Evolutionary conservation across 202 grass and related monocot genomes (phyloP).

Genomic region (Schoenoplectus tabernaemontani): DNA sequence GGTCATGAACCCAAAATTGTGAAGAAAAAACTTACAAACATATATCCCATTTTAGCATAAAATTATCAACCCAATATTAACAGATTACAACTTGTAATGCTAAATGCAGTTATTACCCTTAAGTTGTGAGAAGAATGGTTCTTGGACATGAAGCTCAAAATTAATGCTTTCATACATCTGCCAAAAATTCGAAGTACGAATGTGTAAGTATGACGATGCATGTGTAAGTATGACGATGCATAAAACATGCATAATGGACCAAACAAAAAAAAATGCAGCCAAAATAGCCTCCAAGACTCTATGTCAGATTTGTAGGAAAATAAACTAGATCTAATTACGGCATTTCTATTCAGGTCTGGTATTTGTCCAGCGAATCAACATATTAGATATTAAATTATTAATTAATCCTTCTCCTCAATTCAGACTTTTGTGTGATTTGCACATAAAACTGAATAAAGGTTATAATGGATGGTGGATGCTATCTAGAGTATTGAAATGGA

Average conservation of each 20-base stretch:
- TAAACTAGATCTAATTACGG: background rate
- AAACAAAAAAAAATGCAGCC: background rate
- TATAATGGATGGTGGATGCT: too few relatives aligned
- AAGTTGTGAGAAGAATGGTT: slow-evolving; percentile 86
- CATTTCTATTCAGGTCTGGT: background rate
- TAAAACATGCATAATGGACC: background rate
- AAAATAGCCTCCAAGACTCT: background rate
- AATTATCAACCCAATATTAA: slow-evolving; percentile 8
- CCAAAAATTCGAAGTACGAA: slow-evolving; percentile 18
- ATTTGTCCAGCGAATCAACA: background rate
- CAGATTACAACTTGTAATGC: slow-evolving; percentile 3
- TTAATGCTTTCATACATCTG: slow-evolving; percentile 54
- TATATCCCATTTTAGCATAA: background rate
- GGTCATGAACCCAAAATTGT: background rate
- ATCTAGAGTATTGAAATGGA: too few relatives aligned
- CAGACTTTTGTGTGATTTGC: background rate
- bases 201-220: background rate
- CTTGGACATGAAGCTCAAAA: slow-evolving; percentile 86
- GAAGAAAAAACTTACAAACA: background rate
- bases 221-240: background rate
- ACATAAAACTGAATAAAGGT: background rate
- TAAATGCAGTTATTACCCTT: slow-evolving; percentile 30
- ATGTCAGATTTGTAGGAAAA: background rate
- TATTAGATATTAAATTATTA: too few relatives aligned
- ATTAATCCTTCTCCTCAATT: too few relatives aligned